Evolutionary conservation across 345 rosid genomes (phyloP), one percentile per base, ranked within the genome.

Genomic region (Eucalyptus sp.): DNA sequence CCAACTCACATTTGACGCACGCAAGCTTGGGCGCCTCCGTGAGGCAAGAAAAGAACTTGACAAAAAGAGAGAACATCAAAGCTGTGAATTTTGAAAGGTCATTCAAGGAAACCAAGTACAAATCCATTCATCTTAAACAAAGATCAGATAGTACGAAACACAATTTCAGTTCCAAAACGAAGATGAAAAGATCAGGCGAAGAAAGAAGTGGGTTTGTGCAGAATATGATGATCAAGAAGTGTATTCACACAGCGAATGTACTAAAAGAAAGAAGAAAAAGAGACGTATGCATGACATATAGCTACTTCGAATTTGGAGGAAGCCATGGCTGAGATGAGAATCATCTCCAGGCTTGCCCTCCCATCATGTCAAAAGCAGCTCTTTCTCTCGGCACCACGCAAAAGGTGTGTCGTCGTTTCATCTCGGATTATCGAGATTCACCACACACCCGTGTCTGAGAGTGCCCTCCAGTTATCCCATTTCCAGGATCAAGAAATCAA

Each of bases 271-370:
- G 84, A 71, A 68, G 25, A n/a, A 87, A 88, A 50, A 7, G 10
- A 50, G 10, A 24, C 50, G 7, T 16, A 22, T 37, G 46, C 10
- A 51, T 24, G 9, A 56, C 29, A 56, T 79, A 14, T 89, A 54
- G 92, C 93, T 91, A 79, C 90, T 88, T 64, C 62, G 29, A 91
- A 89, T 90, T 89, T 43, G 90, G 90, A 91, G 89, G 88, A 86
- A 90, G 88, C 91, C 89, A 89, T 14, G 49, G 60, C 84, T 41
- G 48, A 76, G 48, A 11, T 76, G 48, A 48, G 31, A 62, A 62
- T 22, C 33, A 33, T 37, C 33, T 76, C 58, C 2, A 41, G 84
- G 50, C 87, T 88, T 18, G 44, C 60, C 58, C 90, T 66, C 64
- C 88, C 60, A 89, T 89, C 86, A 68, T 86, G 88, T 81, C 18